phyloP scores from a whole-genome alignment of 805 yeast species.

The Priceomyces fermenticarens region DNA sequence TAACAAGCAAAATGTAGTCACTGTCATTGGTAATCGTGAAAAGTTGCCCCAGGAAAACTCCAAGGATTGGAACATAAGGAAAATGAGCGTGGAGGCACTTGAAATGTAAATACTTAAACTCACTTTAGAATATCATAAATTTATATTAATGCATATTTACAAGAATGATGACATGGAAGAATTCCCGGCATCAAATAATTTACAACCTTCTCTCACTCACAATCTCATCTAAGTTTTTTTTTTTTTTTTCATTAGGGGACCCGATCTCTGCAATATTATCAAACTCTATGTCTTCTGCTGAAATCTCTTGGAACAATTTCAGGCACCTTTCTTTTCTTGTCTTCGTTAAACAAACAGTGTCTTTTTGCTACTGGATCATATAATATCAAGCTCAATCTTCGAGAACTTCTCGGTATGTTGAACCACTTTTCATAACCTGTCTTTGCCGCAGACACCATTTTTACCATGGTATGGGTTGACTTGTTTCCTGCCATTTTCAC shows the following conservation, averaged over 20 bases:
- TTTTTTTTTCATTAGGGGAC: not conserved
- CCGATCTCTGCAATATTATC: not conserved
- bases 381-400: slow-evolving; percentile 73
- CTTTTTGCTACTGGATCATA: slow-evolving; percentile 85
- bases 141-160: slow-evolving; percentile 2
- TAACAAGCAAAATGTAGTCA: slow-evolving; percentile 21
- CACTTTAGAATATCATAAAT: not conserved
- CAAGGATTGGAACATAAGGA: slow-evolving; percentile 15
- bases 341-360: slow-evolving; percentile 87
- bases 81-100: slow-evolving; percentile 3
- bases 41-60: slow-evolving; percentile 14
- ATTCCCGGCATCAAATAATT: not conserved
- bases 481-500: slow-evolving; percentile 51
- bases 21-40: slow-evolving; percentile 47
- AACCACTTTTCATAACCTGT: slow-evolving; percentile 86
- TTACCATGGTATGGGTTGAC: slow-evolving; percentile 76
- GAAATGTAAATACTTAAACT: slow-evolving; percentile 1
- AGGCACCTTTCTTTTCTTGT: slow-evolving; percentile 78
- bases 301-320: slow-evolving; percentile 40
- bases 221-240: not conserved
- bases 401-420: slow-evolving; percentile 77
- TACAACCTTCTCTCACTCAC: slow-evolving; percentile 2
- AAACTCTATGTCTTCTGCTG: slow-evolving; percentile 21
- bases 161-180: not conserved
- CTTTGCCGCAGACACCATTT: slow-evolving; percentile 82